Conservation (phyloP, 345 rosid species). For the Moringa oleifera region DNA sequence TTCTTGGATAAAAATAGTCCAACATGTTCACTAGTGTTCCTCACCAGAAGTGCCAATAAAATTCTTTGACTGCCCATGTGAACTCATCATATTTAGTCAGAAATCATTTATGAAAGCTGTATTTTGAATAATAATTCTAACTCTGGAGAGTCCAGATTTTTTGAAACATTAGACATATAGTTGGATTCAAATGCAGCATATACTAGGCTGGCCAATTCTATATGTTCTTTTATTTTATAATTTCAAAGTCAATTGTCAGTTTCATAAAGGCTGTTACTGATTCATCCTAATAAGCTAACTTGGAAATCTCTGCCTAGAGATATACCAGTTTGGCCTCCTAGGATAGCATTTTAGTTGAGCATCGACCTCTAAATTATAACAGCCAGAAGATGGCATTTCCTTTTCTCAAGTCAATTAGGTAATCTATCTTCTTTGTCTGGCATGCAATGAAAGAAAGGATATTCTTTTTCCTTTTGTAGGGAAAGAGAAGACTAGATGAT, state of each 20-base stretch:
- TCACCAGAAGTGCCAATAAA: not conserved
- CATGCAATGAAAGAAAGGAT: conserved; percentile 30
- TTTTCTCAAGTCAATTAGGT: conserved; percentile 1
- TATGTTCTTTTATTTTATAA: not conserved
- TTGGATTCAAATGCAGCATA: not conserved
- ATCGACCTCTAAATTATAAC: not conserved
- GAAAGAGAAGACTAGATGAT: conserved; percentile 85
- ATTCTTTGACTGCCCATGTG: not conserved
- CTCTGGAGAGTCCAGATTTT: not conserved
- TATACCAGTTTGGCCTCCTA: not conserved
- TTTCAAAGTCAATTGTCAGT: not conserved
- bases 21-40: not conserved
- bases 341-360: not conserved
- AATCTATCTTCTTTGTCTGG: conserved; percentile 24
- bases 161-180: too few relatives aligned
- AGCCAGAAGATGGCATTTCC: not conserved
- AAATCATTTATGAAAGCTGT: not conserved
- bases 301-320: not conserved
- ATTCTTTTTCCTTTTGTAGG: conserved; percentile 69
- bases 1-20: not conserved
- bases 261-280: not conserved
- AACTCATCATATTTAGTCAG: not conserved
- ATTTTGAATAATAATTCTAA: too few relatives aligned
- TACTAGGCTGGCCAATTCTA: not conserved
- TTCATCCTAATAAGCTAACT: not conserved